Percentiles rank a stretch among this genome's conserved stretches.
These are phyloP conservation scores for Suillus lakei DNA, from an alignment of 768 basidiomycete species.

Conservation along the genomic window DNA sequence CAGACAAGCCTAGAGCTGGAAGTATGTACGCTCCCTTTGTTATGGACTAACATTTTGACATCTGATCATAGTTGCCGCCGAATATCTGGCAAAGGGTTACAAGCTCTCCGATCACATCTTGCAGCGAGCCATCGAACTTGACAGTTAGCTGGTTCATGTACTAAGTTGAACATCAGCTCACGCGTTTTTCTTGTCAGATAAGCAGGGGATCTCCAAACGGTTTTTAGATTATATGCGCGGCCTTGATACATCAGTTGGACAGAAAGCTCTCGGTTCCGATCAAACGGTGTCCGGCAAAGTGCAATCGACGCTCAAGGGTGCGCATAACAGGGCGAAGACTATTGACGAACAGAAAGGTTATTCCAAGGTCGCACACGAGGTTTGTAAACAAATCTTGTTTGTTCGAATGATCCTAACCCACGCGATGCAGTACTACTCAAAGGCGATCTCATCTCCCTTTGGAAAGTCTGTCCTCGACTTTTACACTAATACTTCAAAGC, in stretches of 20 bases:
- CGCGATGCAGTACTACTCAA: constrained; percentile 68
- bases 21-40: constrained; percentile 48
- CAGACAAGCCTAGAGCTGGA: constrained; percentile 90
- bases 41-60: constrained; percentile 5
- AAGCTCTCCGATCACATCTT: constrained; percentile 77
- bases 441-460: constrained; percentile 73
- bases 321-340: constrained; percentile 68
- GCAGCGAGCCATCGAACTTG: constrained; percentile 80
- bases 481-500: constrained; percentile 89
- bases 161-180: background rate
- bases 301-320: constrained; percentile 64
- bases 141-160: constrained; percentile 46
- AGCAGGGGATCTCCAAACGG: constrained; percentile 85
- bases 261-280: constrained; percentile 75
- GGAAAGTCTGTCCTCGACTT: constrained; percentile 80
- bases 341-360: constrained; percentile 86
- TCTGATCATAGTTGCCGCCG: constrained; percentile 72
- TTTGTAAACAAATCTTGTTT: constrained; percentile 31
- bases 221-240: constrained; percentile 82
- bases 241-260: constrained; percentile 74
- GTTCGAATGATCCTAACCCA: constrained; percentile 1
- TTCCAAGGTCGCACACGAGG: constrained; percentile 70
- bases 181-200: constrained; percentile 43
- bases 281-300: constrained; percentile 81
- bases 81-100: constrained; percentile 93